A percentile compares a stretch with the other conserved stretches of the same genome.
Conservation (phyloP, 2,329 filamentous ascomycete species). For the Arthrobotrys iridis region DNA sequence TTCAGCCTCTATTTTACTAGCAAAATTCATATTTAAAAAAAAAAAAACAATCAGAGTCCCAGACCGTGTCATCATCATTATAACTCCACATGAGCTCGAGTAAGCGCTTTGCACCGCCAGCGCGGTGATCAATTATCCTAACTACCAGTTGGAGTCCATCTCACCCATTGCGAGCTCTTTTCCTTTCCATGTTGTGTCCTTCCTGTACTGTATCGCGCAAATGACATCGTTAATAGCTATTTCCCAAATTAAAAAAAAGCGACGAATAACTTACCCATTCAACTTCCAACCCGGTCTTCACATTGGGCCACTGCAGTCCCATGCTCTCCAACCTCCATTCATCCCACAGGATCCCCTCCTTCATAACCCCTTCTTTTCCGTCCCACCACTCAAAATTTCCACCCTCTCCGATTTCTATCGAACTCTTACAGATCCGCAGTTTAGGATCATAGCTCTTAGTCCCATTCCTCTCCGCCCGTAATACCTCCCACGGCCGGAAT, state of each 20-base stretch:
- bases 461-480: neutral
- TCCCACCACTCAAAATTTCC: conserved; percentile 12
- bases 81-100: no score
- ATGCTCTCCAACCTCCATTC: conserved; percentile 2
- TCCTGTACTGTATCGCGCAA: conserved; percentile 12
- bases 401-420: neutral
- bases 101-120: no score
- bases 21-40: no score
- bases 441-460: conserved; percentile 6
- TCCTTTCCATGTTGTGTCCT: conserved; percentile 23
- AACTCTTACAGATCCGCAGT: neutral
- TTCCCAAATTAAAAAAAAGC: neutral
- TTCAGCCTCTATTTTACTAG: no score
- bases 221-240: neutral
- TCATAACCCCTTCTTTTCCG: neutral
- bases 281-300: neutral
- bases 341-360: conserved; percentile 22
- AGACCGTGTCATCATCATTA: no score
- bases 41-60: no score
- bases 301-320: conserved; percentile 4
- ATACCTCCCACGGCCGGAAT: conserved; percentile 7
- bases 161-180: conserved; percentile 16
- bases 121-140: no score
- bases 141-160: neutral
- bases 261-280: conserved; percentile 4